Conservation (phyloP, 106 monocot species). For the Platanthera guangdongensis region DNA sequence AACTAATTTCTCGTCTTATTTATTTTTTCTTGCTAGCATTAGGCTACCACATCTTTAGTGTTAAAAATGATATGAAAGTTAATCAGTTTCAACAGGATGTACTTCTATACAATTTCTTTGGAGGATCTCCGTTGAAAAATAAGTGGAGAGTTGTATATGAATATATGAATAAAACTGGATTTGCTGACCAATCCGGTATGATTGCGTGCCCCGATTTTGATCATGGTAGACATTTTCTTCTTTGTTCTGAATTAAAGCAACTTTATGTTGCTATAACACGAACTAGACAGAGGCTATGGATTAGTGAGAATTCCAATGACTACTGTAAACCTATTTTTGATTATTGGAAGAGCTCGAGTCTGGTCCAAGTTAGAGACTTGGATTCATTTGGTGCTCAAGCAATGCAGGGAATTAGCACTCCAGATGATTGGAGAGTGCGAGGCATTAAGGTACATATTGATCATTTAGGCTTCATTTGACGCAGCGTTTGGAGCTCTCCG, state of each 20-base stretch:
- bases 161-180: constrained; percentile 29
- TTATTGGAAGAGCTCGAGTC: constrained; percentile 54
- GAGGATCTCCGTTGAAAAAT: constrained; percentile 38
- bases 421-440: constrained; percentile 44
- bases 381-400: constrained; percentile 22
- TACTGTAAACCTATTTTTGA: constrained; percentile 56
- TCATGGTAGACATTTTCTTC: constrained; percentile 25
- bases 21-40: neutral
- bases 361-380: constrained; percentile 36
- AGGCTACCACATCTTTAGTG: neutral
- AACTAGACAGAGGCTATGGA: constrained; percentile 63
- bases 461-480: too few species aligned
- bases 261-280: constrained; percentile 76
- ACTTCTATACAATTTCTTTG: constrained; percentile 61
- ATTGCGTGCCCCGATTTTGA: constrained; percentile 38
- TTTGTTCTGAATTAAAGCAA: constrained; percentile 73
- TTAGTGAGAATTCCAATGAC: constrained; percentile 44
- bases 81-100: constrained; percentile 43
- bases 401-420: constrained; percentile 33
- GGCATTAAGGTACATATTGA: constrained; percentile 43
- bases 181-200: neutral
- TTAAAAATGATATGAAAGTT: neutral
- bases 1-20: neutral
- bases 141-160: constrained; percentile 67
- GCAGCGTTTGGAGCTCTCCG: too few species aligned